These are phyloP conservation scores for Botryotinia convoluta DNA, from an alignment of 2,329 filamentous ascomycete genomes.

Conservation along the genomic window DNA sequence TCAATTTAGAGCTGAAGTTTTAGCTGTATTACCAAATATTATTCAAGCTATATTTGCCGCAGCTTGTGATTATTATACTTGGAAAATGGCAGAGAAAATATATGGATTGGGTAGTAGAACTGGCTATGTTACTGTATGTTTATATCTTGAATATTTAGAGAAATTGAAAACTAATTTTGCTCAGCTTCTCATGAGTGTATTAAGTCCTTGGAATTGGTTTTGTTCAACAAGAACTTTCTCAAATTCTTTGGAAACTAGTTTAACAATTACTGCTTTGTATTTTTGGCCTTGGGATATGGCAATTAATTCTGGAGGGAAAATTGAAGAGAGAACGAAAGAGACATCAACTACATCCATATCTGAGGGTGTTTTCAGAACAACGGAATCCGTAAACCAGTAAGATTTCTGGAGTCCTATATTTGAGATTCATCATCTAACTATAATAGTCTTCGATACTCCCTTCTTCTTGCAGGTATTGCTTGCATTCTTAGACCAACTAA, in stretches of 20 bases:
- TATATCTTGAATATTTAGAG: background rate
- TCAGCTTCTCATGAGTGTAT: conserved; percentile 66
- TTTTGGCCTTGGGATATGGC: conserved; percentile 84
- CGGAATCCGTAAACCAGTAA: conserved; percentile 39
- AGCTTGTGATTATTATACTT: conserved; percentile 80
- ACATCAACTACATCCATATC: background rate
- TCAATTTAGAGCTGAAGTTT: conserved; percentile 58
- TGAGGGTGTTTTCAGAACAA: conserved; percentile 28
- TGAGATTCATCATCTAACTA: background rate
- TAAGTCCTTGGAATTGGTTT: conserved; percentile 95
- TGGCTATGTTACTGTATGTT: conserved; percentile 65
- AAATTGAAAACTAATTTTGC: conserved; percentile 15
- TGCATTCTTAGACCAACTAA: conserved; percentile 90
- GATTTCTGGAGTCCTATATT: background rate
- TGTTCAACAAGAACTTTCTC: conserved; percentile 91
- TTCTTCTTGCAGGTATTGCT: conserved; percentile 75
- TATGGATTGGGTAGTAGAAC: conserved; percentile 65
- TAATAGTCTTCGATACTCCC: conserved; percentile 57
- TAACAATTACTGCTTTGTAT: conserved; percentile 76
- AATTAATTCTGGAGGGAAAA: conserved; percentile 27
- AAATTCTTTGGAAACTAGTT: conserved; percentile 86
- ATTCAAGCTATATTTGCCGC: conserved; percentile 77
- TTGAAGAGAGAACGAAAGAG: background rate
- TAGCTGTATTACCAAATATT: conserved; percentile 71
- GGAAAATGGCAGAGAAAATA: conserved; percentile 71